phyloP scores from a whole-genome alignment of 495 filamentous ascomycete species.

The Xylaria scruposa region DNA sequence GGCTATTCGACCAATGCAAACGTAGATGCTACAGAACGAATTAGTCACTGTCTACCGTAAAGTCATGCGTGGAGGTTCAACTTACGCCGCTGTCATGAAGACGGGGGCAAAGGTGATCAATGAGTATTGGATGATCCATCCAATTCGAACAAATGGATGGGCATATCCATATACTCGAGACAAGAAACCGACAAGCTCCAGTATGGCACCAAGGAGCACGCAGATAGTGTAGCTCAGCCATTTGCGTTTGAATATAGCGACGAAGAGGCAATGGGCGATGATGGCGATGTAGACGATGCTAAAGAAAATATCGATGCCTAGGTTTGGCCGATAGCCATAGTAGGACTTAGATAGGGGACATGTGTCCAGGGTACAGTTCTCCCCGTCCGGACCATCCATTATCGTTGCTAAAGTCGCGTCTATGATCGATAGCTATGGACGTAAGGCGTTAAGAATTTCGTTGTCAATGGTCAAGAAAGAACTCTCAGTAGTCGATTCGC shows the following conservation, averaged over 20 bases:
- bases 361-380: slow-evolving; percentile 25
- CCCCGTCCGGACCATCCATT: neutral
- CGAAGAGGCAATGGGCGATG: slow-evolving; percentile 21
- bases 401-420: neutral
- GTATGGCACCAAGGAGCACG: slow-evolving; percentile 19
- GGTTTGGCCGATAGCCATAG: slow-evolving; percentile 31
- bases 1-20: slow-evolving; percentile 28
- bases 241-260: slow-evolving; percentile 1
- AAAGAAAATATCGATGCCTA: slow-evolving; percentile 31
- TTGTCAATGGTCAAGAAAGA: neutral
- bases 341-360: slow-evolving; percentile 23
- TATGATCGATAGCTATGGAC: neutral
- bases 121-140: slow-evolving; percentile 27
- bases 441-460: neutral
- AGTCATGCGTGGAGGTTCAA: neutral
- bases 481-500: neutral
- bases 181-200: slow-evolving; percentile 26
- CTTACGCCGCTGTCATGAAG: slow-evolving; percentile 32
- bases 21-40: slow-evolving; percentile 20
- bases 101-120: slow-evolving; percentile 30
- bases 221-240: slow-evolving; percentile 27
- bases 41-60: neutral
- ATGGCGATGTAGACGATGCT: slow-evolving; percentile 18
- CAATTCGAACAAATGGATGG: slow-evolving; percentile 22
- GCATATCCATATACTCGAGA: slow-evolving; percentile 22